Evolutionary conservation across 2,329 filamentous ascomycete genomes (phyloP), one percentile per base, ranked within the genome.

Genomic region (Chaetomium sp.): DNA sequence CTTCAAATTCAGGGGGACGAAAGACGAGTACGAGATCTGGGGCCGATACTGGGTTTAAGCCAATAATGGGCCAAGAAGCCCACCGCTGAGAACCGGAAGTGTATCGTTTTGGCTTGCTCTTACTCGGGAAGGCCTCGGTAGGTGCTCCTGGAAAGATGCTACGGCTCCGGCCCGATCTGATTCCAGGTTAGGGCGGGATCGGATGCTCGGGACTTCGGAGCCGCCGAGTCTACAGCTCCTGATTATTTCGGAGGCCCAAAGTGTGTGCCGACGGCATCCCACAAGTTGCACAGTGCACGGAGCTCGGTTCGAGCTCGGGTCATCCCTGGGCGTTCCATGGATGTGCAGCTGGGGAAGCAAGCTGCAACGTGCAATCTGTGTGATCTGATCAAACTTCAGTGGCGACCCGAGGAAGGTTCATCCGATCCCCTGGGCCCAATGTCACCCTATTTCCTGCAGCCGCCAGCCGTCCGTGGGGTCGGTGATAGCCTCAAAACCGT

Each of bases 1-100:
- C 35, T 99, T 99, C 72, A 77, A 83, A 74, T 94, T 95, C 73
- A 80, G 85, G 50, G 92, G 92, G 0, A 84, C 82, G 1, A 83
- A 86, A 59, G 86, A 89, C 38, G 87, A 92, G 69, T 88, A 87
- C 72, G 79, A 79, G 42, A 78, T 91, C 53, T 97, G 93, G 93
- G 84, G 81, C 5, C 86, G 84, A 71, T 93, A 92, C 73, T 97
- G 92, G 92, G 79, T 86, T 57, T 93, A 72, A 60, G 25, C 27
- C 13, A 53, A 29, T 1, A 4, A 29, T 29, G 19, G 3, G 53
- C 38, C 19, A 42, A 42, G 16, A 42, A n/a, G 38, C 38, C n/a
- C 38, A 19, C 16, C 16, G 16, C 38, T n/a, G n/a, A n/a, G n/a
- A n/a, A n/a, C n/a, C n/a, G n/a, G n/a, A n/a, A n/a, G n/a, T n/a